A percentile compares a stretch with the other conserved stretches of the same genome.
Evolutionary conservation across 352 stramenopile species (phyloP).

Genomic region (Plasmopara viticola): DNA sequence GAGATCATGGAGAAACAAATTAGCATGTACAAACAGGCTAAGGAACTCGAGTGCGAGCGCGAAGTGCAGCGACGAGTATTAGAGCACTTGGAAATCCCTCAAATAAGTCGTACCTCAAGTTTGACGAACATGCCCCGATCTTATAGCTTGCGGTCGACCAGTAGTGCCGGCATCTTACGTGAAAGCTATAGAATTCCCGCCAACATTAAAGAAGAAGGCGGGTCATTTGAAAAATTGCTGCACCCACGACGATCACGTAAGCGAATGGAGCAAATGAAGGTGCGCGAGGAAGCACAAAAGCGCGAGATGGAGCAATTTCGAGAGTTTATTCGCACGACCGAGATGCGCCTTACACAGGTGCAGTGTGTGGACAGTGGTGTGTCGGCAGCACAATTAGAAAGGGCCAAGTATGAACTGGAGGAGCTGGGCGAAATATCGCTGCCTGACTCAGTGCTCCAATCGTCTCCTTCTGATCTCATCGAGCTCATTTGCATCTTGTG

Average conservation of each 20-base stretch:
- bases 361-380: slow-evolving; percentile 14
- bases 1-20: slow-evolving; percentile 82
- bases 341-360: slow-evolving; percentile 28
- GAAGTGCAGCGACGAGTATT: slow-evolving; percentile 72
- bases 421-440: slow-evolving; percentile 48
- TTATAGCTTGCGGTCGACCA: slow-evolving; percentile 16
- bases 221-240: slow-evolving; percentile 69
- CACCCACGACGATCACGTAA: slow-evolving; percentile 63
- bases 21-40: slow-evolving; percentile 79
- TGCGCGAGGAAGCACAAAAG: slow-evolving; percentile 71
- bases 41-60: slow-evolving; percentile 71
- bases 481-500: slow-evolving; percentile 65
- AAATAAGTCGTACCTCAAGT: slow-evolving; percentile 17
- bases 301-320: slow-evolving; percentile 84
- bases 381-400: slow-evolving; percentile 20
- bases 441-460: slow-evolving; percentile 41
- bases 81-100: slow-evolving; percentile 29
- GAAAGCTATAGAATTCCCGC: slow-evolving; percentile 30
- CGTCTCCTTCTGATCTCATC: slow-evolving; percentile 51
- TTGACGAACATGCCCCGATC: slow-evolving; percentile 16
- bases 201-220: slow-evolving; percentile 38
- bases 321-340: slow-evolving; percentile 72
- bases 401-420: slow-evolving; percentile 27
- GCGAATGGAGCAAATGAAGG: slow-evolving; percentile 52
- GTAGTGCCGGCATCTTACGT: slow-evolving; percentile 23